Base-by-base conservation (phyloP, 1,284 basidiomycete genomes). In the Cystobasidium sp. region DNA sequence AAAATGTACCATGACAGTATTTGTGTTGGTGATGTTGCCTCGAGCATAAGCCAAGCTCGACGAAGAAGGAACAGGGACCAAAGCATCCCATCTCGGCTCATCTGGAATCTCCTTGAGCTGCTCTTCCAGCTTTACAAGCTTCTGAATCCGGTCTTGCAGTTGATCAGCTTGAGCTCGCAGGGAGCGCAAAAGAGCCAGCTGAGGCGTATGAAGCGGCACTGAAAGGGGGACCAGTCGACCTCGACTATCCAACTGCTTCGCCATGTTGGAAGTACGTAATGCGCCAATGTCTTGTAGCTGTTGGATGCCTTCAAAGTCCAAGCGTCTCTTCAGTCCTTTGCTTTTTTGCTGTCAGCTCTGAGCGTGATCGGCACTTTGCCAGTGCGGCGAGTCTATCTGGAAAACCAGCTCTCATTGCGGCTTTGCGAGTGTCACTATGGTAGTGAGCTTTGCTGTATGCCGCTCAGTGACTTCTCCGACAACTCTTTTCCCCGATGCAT, bases 1-100 rank as follows among this genome's bases (percentile, higher is more conserved):
- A 43, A 52, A 66, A 22, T 66, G 64, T 24, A 73, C 70, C 49
- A 66, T 22, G 12, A 73, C 70, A 1, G 70, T 73, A 22, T 65
- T 73, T 9, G 70, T 73, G 24, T 73, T 46, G 8, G 53, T 59
- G 3, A 73, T 39, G 2, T 20, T 43, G 41, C 70, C 70, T 56
- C 52, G 18, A 7, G 70, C 39, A 44, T 51, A 73, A 18, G 31
- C 70, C 8, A 66, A 20, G 16, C 46, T 47, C 4, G 70, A 73
- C 1, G 37, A 44, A 12, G 62, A 44, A 14, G 53, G 24, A 22
- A 66, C 52, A 31, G 70, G 70, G 10, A 73, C 44, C 10, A 73
- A 18, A 24, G 70, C 62, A 58, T 66, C 63, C 31, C 53, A 73
- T 49, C 63, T 49, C 18, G 70, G 63, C 51, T 73, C 62, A 41